A percentile compares a stretch with the other conserved stretches of the same genome.
Conservation (phyloP, 306 rosid species). For the Lagenaria siceraria region DNA sequence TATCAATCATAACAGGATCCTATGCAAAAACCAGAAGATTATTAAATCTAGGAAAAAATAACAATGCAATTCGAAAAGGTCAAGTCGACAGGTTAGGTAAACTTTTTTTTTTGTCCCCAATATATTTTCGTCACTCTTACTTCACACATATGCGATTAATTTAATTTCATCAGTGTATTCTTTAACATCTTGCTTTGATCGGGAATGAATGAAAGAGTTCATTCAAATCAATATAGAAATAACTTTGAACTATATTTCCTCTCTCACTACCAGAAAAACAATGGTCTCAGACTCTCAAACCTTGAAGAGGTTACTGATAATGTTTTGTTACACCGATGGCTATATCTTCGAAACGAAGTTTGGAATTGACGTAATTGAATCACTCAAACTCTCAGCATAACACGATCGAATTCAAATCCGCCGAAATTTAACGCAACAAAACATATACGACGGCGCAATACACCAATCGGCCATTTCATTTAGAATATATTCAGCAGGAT, state of each 20-base stretch:
- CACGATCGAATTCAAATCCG: background rate
- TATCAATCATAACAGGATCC: conserved; percentile 34
- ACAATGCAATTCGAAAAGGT: background rate
- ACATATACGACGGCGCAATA: background rate
- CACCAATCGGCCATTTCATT: background rate
- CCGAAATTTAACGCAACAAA: background rate
- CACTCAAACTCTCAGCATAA: background rate
- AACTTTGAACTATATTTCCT: background rate
- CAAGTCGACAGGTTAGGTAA: background rate
- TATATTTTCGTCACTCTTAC: background rate
- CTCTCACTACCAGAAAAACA: background rate
- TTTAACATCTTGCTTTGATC: background rate
- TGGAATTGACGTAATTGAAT: background rate
- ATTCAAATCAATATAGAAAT: background rate
- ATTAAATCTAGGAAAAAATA: background rate
- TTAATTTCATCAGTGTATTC: background rate
- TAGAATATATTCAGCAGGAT: no score
- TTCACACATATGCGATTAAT: background rate
- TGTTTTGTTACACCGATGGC: background rate
- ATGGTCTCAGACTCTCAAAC: background rate
- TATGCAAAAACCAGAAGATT: conserved; percentile 6
- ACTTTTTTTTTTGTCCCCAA: background rate
- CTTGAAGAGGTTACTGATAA: background rate
- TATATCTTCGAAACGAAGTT: background rate
- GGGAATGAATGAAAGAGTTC: background rate